Percentiles rank a stretch among this genome's conserved stretches.
phyloP scores from a whole-genome alignment of 1,284 basidiomycete species.

The Ustilago xerochloae region DNA sequence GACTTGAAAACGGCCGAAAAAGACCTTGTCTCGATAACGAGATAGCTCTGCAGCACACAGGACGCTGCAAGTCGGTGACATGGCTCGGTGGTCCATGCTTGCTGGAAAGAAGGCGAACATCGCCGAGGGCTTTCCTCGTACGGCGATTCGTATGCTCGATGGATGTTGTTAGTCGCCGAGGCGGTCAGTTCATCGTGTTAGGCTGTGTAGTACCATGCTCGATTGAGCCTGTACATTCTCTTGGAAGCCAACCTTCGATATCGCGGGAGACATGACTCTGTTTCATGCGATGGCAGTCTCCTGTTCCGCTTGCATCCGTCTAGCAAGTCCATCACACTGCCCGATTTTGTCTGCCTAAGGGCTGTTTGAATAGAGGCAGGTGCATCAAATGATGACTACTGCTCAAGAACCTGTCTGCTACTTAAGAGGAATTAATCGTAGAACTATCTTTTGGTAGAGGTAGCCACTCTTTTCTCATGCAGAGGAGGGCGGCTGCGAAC shows the following conservation, averaged over 20 bases:
- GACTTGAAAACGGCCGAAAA: background rate
- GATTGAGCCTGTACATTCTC: too few relatives aligned
- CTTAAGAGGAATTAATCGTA: too few relatives aligned
- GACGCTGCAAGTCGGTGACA: constrained; percentile 12
- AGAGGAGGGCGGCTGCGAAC: too few relatives aligned
- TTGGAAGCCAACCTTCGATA: too few relatives aligned
- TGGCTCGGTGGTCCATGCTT: background rate
- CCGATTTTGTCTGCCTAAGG: too few relatives aligned
- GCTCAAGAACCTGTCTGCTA: too few relatives aligned
- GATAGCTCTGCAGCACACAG: background rate
- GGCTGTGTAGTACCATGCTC: too few relatives aligned
- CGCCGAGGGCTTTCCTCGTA: background rate
- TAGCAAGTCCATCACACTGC: background rate
- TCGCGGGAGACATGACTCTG: background rate
- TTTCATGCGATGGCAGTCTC: constrained; percentile 7
- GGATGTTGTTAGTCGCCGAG: constrained; percentile 38
- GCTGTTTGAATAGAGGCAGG: too few relatives aligned
- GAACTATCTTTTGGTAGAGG: too few relatives aligned
- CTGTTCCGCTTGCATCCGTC: background rate
- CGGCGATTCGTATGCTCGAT: background rate
- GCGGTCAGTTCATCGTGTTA: too few relatives aligned
- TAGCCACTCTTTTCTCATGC: too few relatives aligned
- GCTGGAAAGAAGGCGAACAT: constrained; percentile 1
- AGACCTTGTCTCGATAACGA: background rate
- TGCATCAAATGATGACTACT: too few relatives aligned